phyloP scores from a whole-genome alignment of 176 grass and related monocot genomes.

The Triticum monococcum region DNA sequence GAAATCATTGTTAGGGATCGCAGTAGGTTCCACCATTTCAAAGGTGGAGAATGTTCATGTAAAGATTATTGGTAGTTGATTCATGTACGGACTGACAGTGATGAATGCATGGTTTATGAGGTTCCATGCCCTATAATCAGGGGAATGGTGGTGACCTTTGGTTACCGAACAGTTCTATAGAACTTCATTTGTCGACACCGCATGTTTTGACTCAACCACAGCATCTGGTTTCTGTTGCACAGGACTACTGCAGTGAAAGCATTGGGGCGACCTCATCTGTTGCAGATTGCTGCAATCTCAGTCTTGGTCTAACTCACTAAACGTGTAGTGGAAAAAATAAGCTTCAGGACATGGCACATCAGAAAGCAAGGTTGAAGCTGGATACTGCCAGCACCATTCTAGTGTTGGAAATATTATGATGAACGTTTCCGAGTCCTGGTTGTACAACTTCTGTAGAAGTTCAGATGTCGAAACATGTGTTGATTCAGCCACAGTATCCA shows the following conservation, averaged over 20 bases:
- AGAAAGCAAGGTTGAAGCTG: slow-evolving; percentile 9
- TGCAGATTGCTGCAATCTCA: slow-evolving; percentile 2
- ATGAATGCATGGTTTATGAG: not conserved
- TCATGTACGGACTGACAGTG: not conserved
- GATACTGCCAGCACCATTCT: not conserved
- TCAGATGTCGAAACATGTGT: not conserved
- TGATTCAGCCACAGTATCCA: not conserved
- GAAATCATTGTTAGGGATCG: slow-evolving; percentile 75
- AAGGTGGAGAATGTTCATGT: slow-evolving; percentile 66
- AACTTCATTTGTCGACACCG: not conserved
- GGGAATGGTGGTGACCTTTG: not conserved
- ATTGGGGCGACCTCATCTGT: not conserved
- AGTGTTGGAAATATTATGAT: not conserved
- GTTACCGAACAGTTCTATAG: not conserved
- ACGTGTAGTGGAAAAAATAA: not conserved
- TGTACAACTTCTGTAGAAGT: not conserved
- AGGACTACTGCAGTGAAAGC: not conserved
- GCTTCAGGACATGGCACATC: slow-evolving; percentile 13
- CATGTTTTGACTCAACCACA: not conserved
- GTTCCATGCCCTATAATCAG: not conserved
- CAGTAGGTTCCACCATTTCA: slow-evolving; percentile 84
- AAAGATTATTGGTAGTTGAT: slow-evolving; percentile 81
- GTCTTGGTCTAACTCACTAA: not conserved
- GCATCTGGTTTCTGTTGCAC: not conserved
- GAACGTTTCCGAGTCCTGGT: not conserved